Conservation (phyloP, 208 protist genomes). For the Trypanosoma melophagium region DNA sequence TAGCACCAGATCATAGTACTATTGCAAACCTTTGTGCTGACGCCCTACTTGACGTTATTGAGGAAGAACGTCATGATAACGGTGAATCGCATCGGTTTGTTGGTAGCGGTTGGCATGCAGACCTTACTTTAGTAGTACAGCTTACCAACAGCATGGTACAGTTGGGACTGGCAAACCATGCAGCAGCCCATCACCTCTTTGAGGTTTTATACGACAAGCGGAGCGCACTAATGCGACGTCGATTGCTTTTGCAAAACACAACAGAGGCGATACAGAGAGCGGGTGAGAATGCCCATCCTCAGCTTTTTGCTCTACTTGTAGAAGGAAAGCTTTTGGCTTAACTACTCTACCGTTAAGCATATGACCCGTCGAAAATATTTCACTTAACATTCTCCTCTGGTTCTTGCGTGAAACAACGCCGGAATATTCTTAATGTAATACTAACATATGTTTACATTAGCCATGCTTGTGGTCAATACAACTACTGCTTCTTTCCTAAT, state of each 20-base stretch:
- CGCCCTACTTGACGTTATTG: background rate
- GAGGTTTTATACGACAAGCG: constrained; percentile 53
- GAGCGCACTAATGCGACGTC: constrained; percentile 54
- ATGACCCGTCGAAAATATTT: too few relatives aligned
- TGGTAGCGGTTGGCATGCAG: constrained; percentile 14
- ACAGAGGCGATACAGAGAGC: constrained; percentile 42
- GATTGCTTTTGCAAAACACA: constrained; percentile 46
- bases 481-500: too few relatives aligned
- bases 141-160: constrained; percentile 24
- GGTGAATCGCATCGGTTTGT: background rate
- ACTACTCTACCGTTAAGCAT: background rate
- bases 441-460: too few relatives aligned
- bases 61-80: background rate
- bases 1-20: background rate
- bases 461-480: too few relatives aligned
- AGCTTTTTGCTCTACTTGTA: constrained; percentile 34
- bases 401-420: too few relatives aligned
- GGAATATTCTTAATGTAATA: too few relatives aligned
- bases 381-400: too few relatives aligned
- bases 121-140: constrained; percentile 25
- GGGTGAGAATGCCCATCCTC: constrained; percentile 41
- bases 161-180: constrained; percentile 24
- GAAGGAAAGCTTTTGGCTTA: constrained; percentile 29
- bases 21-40: background rate
- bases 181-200: constrained; percentile 45